A percentile compares a stretch with the other conserved stretches of the same genome.
Conservation (phyloP, 1,284 basidiomycete genomes). For the Fomitiporia mediterranea region DNA sequence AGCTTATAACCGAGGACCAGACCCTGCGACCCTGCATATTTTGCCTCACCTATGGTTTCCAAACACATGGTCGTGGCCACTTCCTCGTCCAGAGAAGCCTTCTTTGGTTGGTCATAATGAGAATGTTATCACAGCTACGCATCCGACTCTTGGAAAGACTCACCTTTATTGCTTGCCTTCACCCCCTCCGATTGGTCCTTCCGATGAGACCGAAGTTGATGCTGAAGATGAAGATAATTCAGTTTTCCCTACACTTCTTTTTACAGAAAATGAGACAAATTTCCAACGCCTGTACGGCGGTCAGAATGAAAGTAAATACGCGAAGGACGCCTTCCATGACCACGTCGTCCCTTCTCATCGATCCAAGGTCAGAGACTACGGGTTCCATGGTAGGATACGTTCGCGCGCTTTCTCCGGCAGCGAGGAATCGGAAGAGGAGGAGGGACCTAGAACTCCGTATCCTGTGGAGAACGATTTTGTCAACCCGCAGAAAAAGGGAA, state of each 20-base stretch:
- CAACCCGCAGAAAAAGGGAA: constrained; percentile 85
- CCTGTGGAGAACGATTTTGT: constrained; percentile 51
- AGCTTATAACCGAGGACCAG: constrained; percentile 94
- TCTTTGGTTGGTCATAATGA: constrained; percentile 56
- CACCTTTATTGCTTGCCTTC: constrained; percentile 89
- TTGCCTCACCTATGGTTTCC: constrained; percentile 96
- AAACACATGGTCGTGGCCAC: constrained; percentile 96
- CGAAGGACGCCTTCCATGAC: constrained; percentile 99
- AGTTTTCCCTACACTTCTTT: constrained; percentile 80
- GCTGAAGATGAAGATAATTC: constrained; percentile 55
- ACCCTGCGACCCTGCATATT: constrained; percentile 92
- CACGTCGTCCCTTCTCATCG: constrained; percentile 88
- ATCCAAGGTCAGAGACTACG: constrained; percentile 37
- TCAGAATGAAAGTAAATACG: constrained; percentile 75
- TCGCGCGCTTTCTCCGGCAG: constrained; percentile 42
- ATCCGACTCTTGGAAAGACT: constrained; percentile 70
- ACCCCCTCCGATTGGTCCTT: constrained; percentile 72
- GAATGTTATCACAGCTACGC: constrained; percentile 67
- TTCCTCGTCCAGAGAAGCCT: constrained; percentile 78
- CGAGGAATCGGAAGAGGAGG: constrained; percentile 29
- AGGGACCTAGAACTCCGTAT: constrained; percentile 54
- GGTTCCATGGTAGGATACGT: constrained; percentile 41
- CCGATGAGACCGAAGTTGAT: constrained; percentile 45
- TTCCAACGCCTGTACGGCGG: constrained; percentile 88
- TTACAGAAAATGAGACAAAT: constrained; percentile 98